These are phyloP conservation scores for Arabidopsis thaliana DNA, from an alignment of 345 rosid genomes.

Conservation along the genomic window TAIR10.1 NC_003074.8:17161501-17162000, in stretches of 20 bases:
- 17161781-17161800: constrained; percentile 66
- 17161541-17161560: constrained; percentile 80
- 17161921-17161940: constrained; percentile 43
- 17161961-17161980: constrained; percentile 63
- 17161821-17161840: constrained; percentile 53
- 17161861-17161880: constrained; percentile 55
- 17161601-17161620: constrained; percentile 61
- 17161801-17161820: constrained; percentile 71
- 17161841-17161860: too few species aligned
- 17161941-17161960: constrained; percentile 51
- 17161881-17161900: constrained; percentile 41
- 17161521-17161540: constrained; percentile 65
- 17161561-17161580: constrained; percentile 67
- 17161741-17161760: constrained; percentile 72
- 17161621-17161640: constrained; percentile 68
- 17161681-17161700: constrained; percentile 53
- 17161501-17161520: constrained; percentile 59
- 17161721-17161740: constrained; percentile 33
- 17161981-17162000: constrained; percentile 45
- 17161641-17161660: constrained; percentile 78
- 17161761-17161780: constrained; percentile 71
- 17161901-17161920: constrained; percentile 43
- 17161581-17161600: constrained; percentile 72
- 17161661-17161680: constrained; percentile 64
- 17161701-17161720: too few species aligned